Evolutionary conservation across 345 rosid genomes (phyloP).

Genomic region (Cardamine chenopodiifolia): DNA sequence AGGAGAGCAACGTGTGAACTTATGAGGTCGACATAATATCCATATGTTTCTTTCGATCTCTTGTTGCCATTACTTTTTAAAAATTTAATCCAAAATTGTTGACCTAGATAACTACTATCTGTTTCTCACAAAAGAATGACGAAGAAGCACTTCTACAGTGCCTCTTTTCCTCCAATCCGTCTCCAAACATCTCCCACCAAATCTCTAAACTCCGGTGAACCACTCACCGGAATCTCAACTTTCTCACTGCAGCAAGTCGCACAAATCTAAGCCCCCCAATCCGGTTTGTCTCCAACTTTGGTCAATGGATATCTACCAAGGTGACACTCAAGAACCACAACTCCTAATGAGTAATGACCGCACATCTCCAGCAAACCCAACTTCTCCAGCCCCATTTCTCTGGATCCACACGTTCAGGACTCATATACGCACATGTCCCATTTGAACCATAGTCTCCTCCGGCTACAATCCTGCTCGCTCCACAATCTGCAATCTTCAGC

Average conservation of each 20-base stretch:
- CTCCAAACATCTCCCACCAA: slow-evolving; percentile 60
- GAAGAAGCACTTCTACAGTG: slow-evolving; percentile 56
- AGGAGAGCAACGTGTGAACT: not conserved
- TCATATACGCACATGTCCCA: slow-evolving; percentile 78
- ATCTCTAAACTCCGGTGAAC: slow-evolving; percentile 51
- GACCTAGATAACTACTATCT: not conserved
- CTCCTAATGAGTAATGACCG: slow-evolving; percentile 71
- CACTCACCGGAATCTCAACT: slow-evolving; percentile 50
- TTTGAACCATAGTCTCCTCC: slow-evolving; percentile 39
- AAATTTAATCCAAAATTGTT: not conserved
- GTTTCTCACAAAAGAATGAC: slow-evolving; percentile 54
- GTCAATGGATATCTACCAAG: slow-evolving; percentile 67
- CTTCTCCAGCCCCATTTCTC: slow-evolving; percentile 51
- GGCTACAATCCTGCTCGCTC: slow-evolving; percentile 54
- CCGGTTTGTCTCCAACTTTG: slow-evolving; percentile 55
- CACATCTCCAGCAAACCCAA: slow-evolving; percentile 62
- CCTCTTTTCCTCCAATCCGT: slow-evolving; percentile 69
- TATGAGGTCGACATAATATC: not conserved
- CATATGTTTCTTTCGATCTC: not conserved
- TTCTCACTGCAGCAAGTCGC: slow-evolving; percentile 58
- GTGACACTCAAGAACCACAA: slow-evolving; percentile 61
- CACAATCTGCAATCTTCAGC: slow-evolving; percentile 71
- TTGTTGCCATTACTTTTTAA: not conserved
- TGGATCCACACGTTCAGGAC: slow-evolving; percentile 67
- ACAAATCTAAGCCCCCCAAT: slow-evolving; percentile 58